Evolutionary conservation across 176 grass and related monocot species (phyloP).

Genomic region (Rhynchospora breviuscula): DNA sequence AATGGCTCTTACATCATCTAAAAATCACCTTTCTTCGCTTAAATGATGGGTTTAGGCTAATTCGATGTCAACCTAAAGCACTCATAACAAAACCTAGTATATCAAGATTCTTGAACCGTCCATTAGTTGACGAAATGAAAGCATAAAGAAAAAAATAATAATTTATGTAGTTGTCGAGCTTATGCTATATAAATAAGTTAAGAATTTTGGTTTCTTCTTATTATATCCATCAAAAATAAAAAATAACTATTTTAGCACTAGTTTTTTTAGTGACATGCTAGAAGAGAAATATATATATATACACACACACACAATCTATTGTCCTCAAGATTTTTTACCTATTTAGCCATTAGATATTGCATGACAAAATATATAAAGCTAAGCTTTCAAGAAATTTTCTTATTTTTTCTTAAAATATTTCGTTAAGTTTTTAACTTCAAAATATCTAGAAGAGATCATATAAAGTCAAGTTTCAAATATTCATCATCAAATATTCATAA

Average conservation of each 20-base stretch:
- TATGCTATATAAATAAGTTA: background rate
- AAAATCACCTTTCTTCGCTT: slow-evolving; percentile 20
- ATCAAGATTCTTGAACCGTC: slow-evolving; percentile 21
- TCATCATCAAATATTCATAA: too few species aligned
- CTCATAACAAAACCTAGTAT: slow-evolving; percentile 17
- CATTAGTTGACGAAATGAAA: background rate
- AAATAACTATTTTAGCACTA: background rate
- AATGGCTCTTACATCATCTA: slow-evolving; percentile 15
- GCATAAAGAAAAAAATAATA: background rate
- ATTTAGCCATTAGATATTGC: too few species aligned
- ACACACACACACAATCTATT: too few species aligned
- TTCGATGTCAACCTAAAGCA: slow-evolving; percentile 14
- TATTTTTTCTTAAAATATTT: too few species aligned
- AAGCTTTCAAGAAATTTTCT: too few species aligned
- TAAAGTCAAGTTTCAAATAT: too few species aligned
- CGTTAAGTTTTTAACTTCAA: too few species aligned
- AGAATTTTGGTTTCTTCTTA: background rate
- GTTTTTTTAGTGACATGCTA: too few species aligned
- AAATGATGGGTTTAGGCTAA: slow-evolving; percentile 23
- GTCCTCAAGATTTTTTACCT: too few species aligned
- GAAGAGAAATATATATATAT: too few species aligned
- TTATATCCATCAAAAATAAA: background rate
- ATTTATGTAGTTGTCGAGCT: background rate
- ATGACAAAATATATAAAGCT: too few species aligned
- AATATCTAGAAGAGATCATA: too few species aligned